Conservation (phyloP, 768 basidiomycete species). For the Mrakia frigida region DNA sequence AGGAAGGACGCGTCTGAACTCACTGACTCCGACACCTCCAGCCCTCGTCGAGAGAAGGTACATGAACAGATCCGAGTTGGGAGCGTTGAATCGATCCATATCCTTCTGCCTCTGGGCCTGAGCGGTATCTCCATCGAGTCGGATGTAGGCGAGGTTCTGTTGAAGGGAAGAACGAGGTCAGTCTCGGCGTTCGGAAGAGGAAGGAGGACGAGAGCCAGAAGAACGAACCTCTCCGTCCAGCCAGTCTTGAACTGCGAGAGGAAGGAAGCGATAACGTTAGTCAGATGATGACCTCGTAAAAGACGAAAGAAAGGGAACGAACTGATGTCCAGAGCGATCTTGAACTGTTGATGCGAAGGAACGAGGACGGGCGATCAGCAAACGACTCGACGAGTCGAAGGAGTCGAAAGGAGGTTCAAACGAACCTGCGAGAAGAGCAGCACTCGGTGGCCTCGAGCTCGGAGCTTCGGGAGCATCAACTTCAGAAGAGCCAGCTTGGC, state of each 20-base stretch:
- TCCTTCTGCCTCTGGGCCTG: constrained; percentile 79
- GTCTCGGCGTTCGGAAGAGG: constrained; percentile 58
- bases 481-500: constrained; percentile 56
- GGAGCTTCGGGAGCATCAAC: constrained; percentile 71
- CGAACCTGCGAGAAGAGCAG: constrained; percentile 84
- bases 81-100: constrained; percentile 91
- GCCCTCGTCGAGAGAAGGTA: constrained; percentile 80
- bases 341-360: constrained; percentile 56
- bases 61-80: constrained; percentile 79
- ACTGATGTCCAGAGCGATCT: constrained; percentile 71
- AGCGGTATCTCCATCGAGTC: constrained; percentile 77
- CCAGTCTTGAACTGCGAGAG: constrained; percentile 67
- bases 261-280: not conserved
- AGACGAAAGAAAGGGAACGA: constrained; percentile 10
- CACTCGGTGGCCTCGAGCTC: constrained; percentile 77
- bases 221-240: constrained; percentile 61
- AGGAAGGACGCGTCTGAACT: not conserved
- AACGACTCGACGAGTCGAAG: not conserved
- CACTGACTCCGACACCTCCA: constrained; percentile 56
- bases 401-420: constrained; percentile 12
- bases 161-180: not conserved
- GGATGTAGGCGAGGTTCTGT: constrained; percentile 23
- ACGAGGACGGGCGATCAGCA: not conserved
- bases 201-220: not conserved
- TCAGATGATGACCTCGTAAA: not conserved